Percentiles rank a stretch among this genome's conserved stretches.
Evolutionary conservation across 371 early-diverging fungal species (phyloP).

Genomic region (Haplosporangium sp.): DNA sequence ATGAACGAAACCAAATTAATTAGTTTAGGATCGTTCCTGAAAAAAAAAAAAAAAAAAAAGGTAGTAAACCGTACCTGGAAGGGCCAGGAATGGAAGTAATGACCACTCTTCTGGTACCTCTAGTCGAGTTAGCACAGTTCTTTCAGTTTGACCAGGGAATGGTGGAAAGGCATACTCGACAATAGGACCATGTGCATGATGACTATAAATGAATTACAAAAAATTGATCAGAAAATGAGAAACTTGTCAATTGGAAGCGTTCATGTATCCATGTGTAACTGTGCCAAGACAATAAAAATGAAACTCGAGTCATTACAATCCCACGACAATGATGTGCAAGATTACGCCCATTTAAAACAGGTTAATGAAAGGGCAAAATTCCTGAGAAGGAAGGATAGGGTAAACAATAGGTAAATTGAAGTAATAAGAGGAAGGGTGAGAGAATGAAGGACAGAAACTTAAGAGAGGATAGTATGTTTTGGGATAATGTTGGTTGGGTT

Average conservation of each 20-base stretch:
- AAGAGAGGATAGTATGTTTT: no score
- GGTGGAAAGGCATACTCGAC: slow-evolving; percentile 83
- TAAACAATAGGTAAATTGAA: background rate
- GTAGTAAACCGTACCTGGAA: slow-evolving; percentile 66
- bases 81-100: slow-evolving; percentile 75
- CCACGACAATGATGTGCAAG: slow-evolving; percentile 55
- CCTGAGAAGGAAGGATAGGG: background rate
- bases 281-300: background rate
- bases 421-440: background rate
- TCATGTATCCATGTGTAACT: no score
- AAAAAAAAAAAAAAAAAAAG: no score
- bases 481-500: no score
- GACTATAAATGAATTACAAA: slow-evolving; percentile 27
- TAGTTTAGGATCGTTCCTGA: background rate
- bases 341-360: slow-evolving; percentile 38
- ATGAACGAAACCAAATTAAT: background rate
- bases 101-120: slow-evolving; percentile 87
- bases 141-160: slow-evolving; percentile 65
- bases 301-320: slow-evolving; percentile 28
- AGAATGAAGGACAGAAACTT: no score
- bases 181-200: slow-evolving; percentile 75
- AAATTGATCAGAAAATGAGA: no score
- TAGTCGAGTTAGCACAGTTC: slow-evolving; percentile 60
- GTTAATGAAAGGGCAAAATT: background rate
- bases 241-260: no score